Evolutionary conservation across 352 stramenopile species (phyloP).

Genomic region (Globisporangium lucens): DNA sequence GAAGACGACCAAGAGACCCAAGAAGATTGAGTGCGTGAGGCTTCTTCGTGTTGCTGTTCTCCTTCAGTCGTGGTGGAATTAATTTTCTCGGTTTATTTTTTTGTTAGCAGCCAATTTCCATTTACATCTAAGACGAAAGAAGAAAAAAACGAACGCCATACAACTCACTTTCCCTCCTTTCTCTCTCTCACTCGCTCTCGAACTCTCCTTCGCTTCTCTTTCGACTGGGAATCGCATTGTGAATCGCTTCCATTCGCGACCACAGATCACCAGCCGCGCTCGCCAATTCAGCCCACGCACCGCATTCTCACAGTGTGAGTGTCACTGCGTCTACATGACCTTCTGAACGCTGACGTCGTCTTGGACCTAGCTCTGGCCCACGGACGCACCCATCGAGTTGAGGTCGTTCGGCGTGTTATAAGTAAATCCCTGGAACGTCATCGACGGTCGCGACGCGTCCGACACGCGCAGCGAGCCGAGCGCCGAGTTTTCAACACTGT

Average conservation of each 20-base stretch:
- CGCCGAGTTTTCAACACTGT: slow-evolving; percentile 74
- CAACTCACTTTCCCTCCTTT: slow-evolving; percentile 5
- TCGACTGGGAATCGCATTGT: not conserved
- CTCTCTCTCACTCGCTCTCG: slow-evolving; percentile 1
- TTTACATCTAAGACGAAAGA: slow-evolving; percentile 14
- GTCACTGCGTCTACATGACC: no score
- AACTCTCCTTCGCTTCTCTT: not conserved
- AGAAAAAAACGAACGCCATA: slow-evolving; percentile 13
- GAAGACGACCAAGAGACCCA: not conserved
- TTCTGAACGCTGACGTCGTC: not conserved
- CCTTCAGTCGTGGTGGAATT: slow-evolving; percentile 4
- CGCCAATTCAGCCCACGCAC: no score
- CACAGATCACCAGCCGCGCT: not conserved
- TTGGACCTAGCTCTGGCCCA: slow-evolving; percentile 47
- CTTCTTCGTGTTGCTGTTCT: not conserved
- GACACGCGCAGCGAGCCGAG: slow-evolving; percentile 64
- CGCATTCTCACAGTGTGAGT: no score
- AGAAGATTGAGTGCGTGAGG: not conserved
- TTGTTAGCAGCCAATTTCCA: slow-evolving; percentile 14
- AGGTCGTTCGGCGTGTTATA: slow-evolving; percentile 89
- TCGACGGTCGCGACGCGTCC: slow-evolving; percentile 75
- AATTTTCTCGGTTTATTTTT: slow-evolving; percentile 12
- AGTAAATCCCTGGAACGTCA: slow-evolving; percentile 89
- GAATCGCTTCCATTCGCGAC: not conserved
- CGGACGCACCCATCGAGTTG: slow-evolving; percentile 63